Base-by-base conservation (phyloP, 768 basidiomycete species). In the Leccinellum albellum region DNA sequence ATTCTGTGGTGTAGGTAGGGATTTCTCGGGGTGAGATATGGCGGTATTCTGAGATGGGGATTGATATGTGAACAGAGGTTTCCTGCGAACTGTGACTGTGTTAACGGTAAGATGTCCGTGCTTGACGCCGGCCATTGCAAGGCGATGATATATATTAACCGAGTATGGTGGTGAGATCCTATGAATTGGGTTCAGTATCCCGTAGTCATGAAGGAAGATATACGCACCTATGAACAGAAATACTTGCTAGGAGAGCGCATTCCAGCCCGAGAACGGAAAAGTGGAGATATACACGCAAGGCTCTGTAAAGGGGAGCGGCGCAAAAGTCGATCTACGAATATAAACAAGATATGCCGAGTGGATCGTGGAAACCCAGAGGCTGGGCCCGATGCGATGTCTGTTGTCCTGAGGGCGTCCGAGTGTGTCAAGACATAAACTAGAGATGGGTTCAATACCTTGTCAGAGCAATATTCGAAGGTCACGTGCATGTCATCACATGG, bases 51-150 rank as follows among this genome's bases (percentile, higher is more conserved):
- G 75, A 32, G 75, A 69, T 8, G 85, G 85, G 7, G 85, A 86
- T 57, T 77, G 82, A 69, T 85, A 84, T 14, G 85, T 86, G 59
- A 75, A 61, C 51, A 70, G 64, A 26, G 85, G 85, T 67, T 87
- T 87, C 54, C 85, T 76, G 53, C 84, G 79, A 31, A 76, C 71
- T n/a, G 66, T 45, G 53, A 67, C 55, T 17, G 62, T 58, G 53
- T 53, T 55, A 45, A 59, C 47, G 23, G 50, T 31, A 29, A 62
- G 40, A 24, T 53, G 13, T 32, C 47, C 50, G 47, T 54, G 57
- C 57, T 68, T 67, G 61, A 61, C 56, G 68, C 57, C 59, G 44
- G 66, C 21, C 67, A 68, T 69, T 35, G 65, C 37, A 53, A 42
- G 32, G 48, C 42, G 50, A 58, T 54, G 47, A 53, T 46, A 59